Evolutionary conservation across 257 asterid genomes (phyloP).

Genomic region (Parsonsia alboflavescens): DNA sequence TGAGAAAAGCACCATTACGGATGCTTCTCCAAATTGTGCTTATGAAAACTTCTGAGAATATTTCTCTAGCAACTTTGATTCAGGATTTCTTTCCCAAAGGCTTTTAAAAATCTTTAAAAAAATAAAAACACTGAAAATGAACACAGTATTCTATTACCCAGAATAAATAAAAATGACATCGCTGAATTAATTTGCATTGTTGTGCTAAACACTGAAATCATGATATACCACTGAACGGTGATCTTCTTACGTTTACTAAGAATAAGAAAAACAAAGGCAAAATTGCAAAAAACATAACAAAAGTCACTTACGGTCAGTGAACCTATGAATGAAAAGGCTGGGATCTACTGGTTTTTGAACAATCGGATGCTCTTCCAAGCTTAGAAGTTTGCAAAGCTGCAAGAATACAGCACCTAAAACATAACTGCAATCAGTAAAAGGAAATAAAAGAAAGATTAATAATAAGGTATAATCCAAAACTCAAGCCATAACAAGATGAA

Average conservation of each 20-base stretch:
- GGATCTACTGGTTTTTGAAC: constrained; percentile 82
- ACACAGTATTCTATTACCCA: background rate
- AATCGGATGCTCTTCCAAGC: constrained; percentile 60
- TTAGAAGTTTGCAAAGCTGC: constrained; percentile 70
- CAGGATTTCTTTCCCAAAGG: background rate
- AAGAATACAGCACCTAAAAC: constrained; percentile 80
- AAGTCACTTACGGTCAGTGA: constrained; percentile 56
- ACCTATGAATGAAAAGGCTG: constrained; percentile 79
- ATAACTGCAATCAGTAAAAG: constrained; percentile 42
- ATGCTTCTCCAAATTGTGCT: background rate
- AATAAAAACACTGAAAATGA: background rate
- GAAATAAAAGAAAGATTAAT: background rate
- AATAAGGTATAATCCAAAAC: background rate
- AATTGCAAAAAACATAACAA: background rate
- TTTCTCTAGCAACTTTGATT: background rate
- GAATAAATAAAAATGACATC: background rate
- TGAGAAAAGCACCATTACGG: background rate
- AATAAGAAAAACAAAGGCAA: constrained; percentile 1
- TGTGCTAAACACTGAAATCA: background rate
- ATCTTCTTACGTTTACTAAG: background rate
- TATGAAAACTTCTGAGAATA: background rate
- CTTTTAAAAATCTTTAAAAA: background rate
- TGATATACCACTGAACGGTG: background rate
- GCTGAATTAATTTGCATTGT: background rate
- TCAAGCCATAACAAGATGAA: background rate